Conservation (phyloP, 768 basidiomycete genomes). For the Hypholoma sublateritium region DNA sequence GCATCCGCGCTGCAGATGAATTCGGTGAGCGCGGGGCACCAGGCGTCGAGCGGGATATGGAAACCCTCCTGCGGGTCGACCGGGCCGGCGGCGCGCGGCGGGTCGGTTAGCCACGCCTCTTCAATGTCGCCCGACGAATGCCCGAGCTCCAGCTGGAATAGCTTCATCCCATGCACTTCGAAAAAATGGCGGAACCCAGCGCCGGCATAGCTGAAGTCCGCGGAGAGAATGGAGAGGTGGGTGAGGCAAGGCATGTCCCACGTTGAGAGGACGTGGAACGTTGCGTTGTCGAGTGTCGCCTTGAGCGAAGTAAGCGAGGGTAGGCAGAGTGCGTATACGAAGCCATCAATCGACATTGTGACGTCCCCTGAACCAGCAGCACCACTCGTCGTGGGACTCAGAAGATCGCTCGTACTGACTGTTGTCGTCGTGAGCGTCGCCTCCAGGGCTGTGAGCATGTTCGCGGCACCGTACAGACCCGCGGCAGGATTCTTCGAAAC, state of each 20-base stretch:
- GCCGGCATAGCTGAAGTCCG: slow-evolving; percentile 71
- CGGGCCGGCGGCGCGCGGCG: slow-evolving; percentile 9
- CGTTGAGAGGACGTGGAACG: slow-evolving; percentile 61
- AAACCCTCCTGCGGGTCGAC: not conserved
- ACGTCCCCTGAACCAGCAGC: not conserved
- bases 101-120: slow-evolving; percentile 62
- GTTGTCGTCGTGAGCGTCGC: slow-evolving; percentile 8
- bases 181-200: slow-evolving; percentile 68
- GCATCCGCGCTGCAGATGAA: slow-evolving; percentile 78
- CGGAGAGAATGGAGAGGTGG: slow-evolving; percentile 66
- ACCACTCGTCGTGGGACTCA: slow-evolving; percentile 8
- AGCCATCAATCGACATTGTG: slow-evolving; percentile 14
- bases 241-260: slow-evolving; percentile 67
- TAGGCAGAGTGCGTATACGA: slow-evolving; percentile 40
- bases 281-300: slow-evolving; percentile 68
- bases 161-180: slow-evolving; percentile 58
- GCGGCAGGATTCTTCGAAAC: not conserved
- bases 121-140: slow-evolving; percentile 68
- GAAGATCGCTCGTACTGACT: not conserved
- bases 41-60: slow-evolving; percentile 53
- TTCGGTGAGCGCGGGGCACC: slow-evolving; percentile 68
- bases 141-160: slow-evolving; percentile 69
- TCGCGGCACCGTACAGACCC: slow-evolving; percentile 6
- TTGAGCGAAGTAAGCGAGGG: slow-evolving; percentile 69
- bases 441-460: slow-evolving; percentile 12